A percentile compares a stretch with the other conserved stretches of the same genome.
Evolutionary conservation across 1,284 basidiomycete species (phyloP).

Genomic region (Mycocalia duriaeana): DNA sequence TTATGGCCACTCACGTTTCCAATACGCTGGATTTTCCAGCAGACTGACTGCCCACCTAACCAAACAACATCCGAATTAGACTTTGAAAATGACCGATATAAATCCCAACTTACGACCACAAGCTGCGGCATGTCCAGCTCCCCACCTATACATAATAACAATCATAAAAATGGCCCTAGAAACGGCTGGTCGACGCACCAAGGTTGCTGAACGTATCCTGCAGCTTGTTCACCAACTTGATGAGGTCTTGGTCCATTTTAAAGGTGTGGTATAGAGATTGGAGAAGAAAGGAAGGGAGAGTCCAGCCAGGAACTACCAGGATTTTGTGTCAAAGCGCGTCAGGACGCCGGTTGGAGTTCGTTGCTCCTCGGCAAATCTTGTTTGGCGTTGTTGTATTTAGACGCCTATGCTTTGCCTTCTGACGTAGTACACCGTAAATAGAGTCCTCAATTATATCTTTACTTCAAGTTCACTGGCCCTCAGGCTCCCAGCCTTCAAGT

Average conservation of each 20-base stretch:
- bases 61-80: conserved; percentile 6
- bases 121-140: conserved; percentile 85
- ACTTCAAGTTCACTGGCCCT: too few relatives aligned
- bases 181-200: conserved; percentile 41
- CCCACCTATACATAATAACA: conserved; percentile 48
- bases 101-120: conserved; percentile 56
- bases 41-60: conserved; percentile 82
- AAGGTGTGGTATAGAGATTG: background rate
- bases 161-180: conserved; percentile 10
- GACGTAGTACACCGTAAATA: too few relatives aligned
- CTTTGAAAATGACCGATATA: background rate
- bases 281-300: background rate
- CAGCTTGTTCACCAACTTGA: conserved; percentile 92
- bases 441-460: too few relatives aligned
- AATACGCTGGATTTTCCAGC: conserved; percentile 84
- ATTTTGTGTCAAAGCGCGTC: background rate
- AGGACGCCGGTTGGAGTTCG: background rate
- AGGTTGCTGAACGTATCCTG: conserved; percentile 86
- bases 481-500: too few relatives aligned
- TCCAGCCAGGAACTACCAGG: background rate
- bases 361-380: conserved; percentile 7
- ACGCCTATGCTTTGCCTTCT: too few relatives aligned
- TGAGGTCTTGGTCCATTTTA: conserved; percentile 87
- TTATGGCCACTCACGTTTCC: conserved; percentile 70
- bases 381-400: conserved; percentile 10